Conservation (phyloP, 768 basidiomycete genomes). For the Leccinum disarticulatum region DNA sequence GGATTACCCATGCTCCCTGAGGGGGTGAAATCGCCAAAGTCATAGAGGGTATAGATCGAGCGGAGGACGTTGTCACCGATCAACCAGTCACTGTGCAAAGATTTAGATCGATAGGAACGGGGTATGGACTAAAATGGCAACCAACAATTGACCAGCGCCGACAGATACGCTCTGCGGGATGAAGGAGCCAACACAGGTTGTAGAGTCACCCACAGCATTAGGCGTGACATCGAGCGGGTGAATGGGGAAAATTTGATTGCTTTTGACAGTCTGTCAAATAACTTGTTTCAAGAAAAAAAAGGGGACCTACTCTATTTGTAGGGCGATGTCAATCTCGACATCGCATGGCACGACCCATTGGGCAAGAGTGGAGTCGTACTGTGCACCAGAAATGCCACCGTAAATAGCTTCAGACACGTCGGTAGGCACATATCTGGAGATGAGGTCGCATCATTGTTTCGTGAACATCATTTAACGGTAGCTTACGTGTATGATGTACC, state of each 20-base stretch:
- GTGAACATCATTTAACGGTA: slow-evolving; percentile 1
- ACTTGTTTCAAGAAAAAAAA: slow-evolving; percentile 3
- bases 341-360: slow-evolving; percentile 77
- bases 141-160: slow-evolving; percentile 68
- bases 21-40: slow-evolving; percentile 76
- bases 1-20: slow-evolving; percentile 69
- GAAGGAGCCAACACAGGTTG: slow-evolving; percentile 72
- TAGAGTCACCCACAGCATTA: slow-evolving; percentile 40
- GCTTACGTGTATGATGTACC: slow-evolving; percentile 80
- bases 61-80: slow-evolving; percentile 83
- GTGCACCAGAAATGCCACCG: slow-evolving; percentile 59
- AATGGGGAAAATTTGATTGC: slow-evolving; percentile 72
- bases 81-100: slow-evolving; percentile 66
- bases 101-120: slow-evolving; percentile 4
- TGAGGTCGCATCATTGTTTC: slow-evolving; percentile 7
- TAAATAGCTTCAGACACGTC: slow-evolving; percentile 72
- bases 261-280: slow-evolving; percentile 31
- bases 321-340: slow-evolving; percentile 72
- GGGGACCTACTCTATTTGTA: slow-evolving; percentile 67
- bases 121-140: slow-evolving; percentile 12
- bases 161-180: slow-evolving; percentile 60
- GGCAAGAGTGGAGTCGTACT: slow-evolving; percentile 47
- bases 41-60: slow-evolving; percentile 79
- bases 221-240: slow-evolving; percentile 79
- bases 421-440: slow-evolving; percentile 63